phyloP scores from a whole-genome alignment of 2,329 filamentous ascomycete genomes.

The Penicillium sclerotiorum region DNA sequence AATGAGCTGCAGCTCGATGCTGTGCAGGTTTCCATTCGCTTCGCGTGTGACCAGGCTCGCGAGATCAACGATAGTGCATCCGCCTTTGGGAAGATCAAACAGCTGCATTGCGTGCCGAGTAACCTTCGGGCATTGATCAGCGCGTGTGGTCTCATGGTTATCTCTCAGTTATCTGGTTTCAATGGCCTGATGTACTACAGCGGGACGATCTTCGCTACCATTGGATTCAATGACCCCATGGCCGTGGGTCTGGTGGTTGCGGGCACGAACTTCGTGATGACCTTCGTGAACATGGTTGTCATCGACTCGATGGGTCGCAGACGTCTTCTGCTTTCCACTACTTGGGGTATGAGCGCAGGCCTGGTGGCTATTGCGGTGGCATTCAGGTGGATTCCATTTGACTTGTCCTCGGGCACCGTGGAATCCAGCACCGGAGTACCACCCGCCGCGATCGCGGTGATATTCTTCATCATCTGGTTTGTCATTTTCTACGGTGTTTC shows the following conservation, averaged over 20 bases:
- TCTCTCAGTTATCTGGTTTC: conserved; percentile 53
- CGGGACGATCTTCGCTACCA: conserved; percentile 25
- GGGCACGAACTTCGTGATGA: conserved; percentile 50
- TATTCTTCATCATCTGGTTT: conserved; percentile 51
- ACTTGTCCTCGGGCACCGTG: conserved; percentile 40
- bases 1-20: conserved; percentile 48
- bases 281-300: conserved; percentile 50
- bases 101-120: conserved; percentile 46
- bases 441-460: conserved; percentile 41
- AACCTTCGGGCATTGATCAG: conserved; percentile 46
- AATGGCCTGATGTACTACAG: conserved; percentile 52
- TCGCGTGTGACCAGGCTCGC: conserved; percentile 45
- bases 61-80: conserved; percentile 45
- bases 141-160: conserved; percentile 57
- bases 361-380: conserved; percentile 49
- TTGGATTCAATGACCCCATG: conserved; percentile 52
- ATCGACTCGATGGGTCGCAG: conserved; percentile 52
- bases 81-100: conserved; percentile 48
- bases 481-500: conserved; percentile 51
- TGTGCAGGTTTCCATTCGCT: conserved; percentile 49
- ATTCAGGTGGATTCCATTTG: conserved; percentile 53
- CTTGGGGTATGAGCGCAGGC: conserved; percentile 49
- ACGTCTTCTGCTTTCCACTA: conserved; percentile 47
- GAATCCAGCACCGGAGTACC: conserved; percentile 28
- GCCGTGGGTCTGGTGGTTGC: conserved; percentile 46